Evolutionary conservation across 257 asterid genomes (phyloP), one percentile per base, ranked within the genome.

Genomic region (Petrea volubilis): DNA sequence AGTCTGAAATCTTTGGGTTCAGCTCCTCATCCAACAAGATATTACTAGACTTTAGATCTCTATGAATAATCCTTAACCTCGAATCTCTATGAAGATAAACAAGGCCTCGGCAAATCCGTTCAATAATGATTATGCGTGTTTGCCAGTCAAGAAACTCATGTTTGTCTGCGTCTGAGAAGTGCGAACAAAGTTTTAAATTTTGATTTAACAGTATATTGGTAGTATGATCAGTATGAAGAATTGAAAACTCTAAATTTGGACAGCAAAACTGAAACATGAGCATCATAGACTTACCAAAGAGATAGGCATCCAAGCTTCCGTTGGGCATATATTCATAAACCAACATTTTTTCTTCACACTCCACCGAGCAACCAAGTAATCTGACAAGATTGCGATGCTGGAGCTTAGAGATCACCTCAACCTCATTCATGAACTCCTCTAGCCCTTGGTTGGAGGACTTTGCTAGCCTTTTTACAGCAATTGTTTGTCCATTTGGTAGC

Each of bases 351-450:
- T 84, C 89, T 36, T 70, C 60, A 7, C 27, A 15, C 29, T 80
- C 82, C 3, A 76, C 71, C 66, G 84, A 84, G 17, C 83, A 81
- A n/a, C 89, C 89, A 8, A 77, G n/a, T 2, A 84, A 80, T 34
- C 68, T 66, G 1, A 82, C 86, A 58, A 83, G 88, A 68, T 83
- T 83, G 12, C 82, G 80, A 18, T 83, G 86, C 41, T 75, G 80
- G 40, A 83, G 86, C 69, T 69, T 78, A 0, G 84, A 72, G 53
- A 85, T 85, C 18, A 85, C 64, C 40, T 66, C 36, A 3, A 80
- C 81, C 69, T 85, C 90, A 51, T 79, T 85, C 83, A 53, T 76
- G 62, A 84, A 84, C 72, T 84, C 89, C 53, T 73, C 70, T n/a
- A 70, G 51, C 12, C 90, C 85, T 73, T 84, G 89, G 36, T 40